Evolutionary conservation across 768 basidiomycete species (phyloP).

Genomic region (Suillus placidus): DNA sequence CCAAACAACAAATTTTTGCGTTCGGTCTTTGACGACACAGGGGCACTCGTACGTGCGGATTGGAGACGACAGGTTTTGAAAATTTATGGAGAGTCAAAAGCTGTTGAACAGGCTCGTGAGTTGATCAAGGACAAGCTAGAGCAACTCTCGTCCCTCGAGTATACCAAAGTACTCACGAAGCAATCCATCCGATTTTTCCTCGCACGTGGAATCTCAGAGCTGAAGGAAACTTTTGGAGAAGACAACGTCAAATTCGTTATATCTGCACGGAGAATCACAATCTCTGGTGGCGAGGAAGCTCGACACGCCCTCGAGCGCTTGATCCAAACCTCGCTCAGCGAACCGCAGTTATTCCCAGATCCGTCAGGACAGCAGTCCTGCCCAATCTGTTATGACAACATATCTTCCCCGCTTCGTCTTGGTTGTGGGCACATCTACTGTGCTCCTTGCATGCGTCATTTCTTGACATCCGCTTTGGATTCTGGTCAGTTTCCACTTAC

Average conservation of each 20-base stretch:
- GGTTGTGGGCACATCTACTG: conserved; percentile 73
- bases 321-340: conserved; percentile 43
- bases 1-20: conserved; percentile 36
- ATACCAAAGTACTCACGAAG: conserved; percentile 40
- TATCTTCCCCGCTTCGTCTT: conserved; percentile 49
- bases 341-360: conserved; percentile 7
- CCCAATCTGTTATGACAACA: conserved; percentile 54
- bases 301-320: conserved; percentile 48
- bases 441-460: conserved; percentile 56
- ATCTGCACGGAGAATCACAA: conserved; percentile 43
- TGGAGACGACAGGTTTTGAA: conserved; percentile 47
- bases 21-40: conserved; percentile 37
- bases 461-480: conserved; percentile 58
- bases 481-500: conserved; percentile 63
- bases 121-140: conserved; percentile 52
- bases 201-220: conserved; percentile 47
- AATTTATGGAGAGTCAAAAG: conserved; percentile 45
- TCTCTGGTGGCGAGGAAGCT: conserved; percentile 61
- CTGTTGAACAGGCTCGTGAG: conserved; percentile 44
- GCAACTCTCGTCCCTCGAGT: conserved; percentile 47
- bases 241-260: conserved; percentile 53
- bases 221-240: conserved; percentile 58
- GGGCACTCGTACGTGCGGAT: conserved; percentile 49
- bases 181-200: conserved; percentile 53
- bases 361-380: conserved; percentile 34